Conservation (phyloP, 2,329 filamentous ascomycete genomes). For the Epichloe uncinata region DNA sequence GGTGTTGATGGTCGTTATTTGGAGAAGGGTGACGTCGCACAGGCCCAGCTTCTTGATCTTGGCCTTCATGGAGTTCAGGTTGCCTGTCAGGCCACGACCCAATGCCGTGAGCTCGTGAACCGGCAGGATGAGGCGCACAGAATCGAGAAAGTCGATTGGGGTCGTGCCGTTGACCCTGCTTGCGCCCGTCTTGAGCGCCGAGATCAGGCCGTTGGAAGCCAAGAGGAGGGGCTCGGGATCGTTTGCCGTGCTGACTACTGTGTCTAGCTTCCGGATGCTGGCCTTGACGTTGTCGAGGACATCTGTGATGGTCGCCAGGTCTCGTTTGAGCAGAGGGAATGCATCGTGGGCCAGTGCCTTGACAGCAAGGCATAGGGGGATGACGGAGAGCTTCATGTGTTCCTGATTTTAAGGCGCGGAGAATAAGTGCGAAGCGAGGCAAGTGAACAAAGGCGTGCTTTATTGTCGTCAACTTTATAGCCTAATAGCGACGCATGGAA, state of each 20-base stretch:
- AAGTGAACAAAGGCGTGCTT: not conserved
- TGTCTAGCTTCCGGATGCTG: not conserved
- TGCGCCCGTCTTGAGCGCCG: not conserved
- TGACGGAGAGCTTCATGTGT: slow-evolving; percentile 9
- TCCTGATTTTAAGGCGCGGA: not conserved
- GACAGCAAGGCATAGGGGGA: not conserved
- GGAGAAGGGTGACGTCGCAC: not conserved
- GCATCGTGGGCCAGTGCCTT: not conserved
- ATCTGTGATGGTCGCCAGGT: not conserved
- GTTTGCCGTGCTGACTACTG: not conserved
- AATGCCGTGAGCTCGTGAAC: not conserved
- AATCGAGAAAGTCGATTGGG: not conserved
- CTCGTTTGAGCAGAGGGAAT: not conserved
- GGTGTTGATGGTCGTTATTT: not conserved
- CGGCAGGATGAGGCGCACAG: not conserved
- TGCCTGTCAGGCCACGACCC: not conserved
- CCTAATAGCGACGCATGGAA: no score
- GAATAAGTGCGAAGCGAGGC: not conserved
- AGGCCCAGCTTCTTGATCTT: not conserved
- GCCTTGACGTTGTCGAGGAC: not conserved
- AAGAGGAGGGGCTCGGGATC: not conserved
- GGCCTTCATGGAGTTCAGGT: not conserved
- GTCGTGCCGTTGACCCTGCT: not conserved
- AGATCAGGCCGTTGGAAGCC: not conserved
- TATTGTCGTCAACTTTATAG: not conserved